A percentile compares a stretch with the other conserved stretches of the same genome.
Evolutionary conservation across 768 basidiomycete genomes (phyloP).

Genomic region (Tylopilus subfusipes): DNA sequence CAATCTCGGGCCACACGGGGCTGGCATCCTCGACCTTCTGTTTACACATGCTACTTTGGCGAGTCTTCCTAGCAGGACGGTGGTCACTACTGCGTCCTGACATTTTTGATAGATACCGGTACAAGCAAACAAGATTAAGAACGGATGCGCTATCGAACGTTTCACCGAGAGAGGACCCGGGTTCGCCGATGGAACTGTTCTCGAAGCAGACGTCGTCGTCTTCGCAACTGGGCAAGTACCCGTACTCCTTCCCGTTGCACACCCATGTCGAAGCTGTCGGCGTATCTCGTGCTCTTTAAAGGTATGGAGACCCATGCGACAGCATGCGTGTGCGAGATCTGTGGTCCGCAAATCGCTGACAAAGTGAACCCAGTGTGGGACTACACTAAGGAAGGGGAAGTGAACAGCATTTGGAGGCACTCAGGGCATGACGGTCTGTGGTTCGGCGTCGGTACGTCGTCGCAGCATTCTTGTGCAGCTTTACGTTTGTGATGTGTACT

Average conservation of each 20-base stretch:
- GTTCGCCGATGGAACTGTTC: constrained; percentile 13
- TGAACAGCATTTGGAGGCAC: constrained; percentile 37
- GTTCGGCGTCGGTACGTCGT: constrained; percentile 27
- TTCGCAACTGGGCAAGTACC: constrained; percentile 28
- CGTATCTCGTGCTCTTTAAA: constrained; percentile 16
- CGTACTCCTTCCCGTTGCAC: neutral
- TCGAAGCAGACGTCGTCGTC: constrained; percentile 33
- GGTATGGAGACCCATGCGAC: constrained; percentile 44
- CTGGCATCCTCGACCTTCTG: constrained; percentile 32
- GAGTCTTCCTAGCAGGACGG: neutral
- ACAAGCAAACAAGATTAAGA: constrained; percentile 47
- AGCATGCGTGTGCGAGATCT: constrained; percentile 41
- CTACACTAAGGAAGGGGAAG: constrained; percentile 59
- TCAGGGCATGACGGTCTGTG: constrained; percentile 37
- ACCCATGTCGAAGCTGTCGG: neutral
- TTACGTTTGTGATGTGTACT: too few species aligned
- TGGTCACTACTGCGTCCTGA: neutral
- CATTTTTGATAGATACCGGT: constrained; percentile 28
- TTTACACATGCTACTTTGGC: constrained; percentile 38
- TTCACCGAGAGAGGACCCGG: constrained; percentile 31
- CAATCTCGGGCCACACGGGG: constrained; percentile 32
- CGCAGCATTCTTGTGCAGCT: neutral
- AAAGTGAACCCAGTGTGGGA: constrained; percentile 60
- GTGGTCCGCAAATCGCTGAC: constrained; percentile 43
- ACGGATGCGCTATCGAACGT: constrained; percentile 32